A percentile compares a stretch with the other conserved stretches of the same genome.
phyloP scores from a whole-genome alignment of 192 early-diverging fungal genomes.

The Lunasporangiospora selenospora region DNA sequence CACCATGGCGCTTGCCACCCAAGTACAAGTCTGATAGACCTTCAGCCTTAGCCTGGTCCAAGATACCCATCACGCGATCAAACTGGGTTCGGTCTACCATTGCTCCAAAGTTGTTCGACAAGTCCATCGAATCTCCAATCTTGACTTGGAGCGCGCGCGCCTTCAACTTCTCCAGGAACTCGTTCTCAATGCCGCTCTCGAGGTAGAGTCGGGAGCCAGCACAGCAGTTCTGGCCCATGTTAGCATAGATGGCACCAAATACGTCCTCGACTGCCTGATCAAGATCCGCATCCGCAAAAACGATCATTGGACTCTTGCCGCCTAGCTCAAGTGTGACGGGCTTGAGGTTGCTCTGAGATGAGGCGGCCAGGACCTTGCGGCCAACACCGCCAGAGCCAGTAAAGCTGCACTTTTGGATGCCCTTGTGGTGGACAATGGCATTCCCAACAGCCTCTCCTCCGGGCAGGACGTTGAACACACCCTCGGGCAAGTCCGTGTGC shows the following conservation, averaged over 20 bases:
- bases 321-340: slow-evolving; percentile 86
- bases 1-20: slow-evolving; percentile 67
- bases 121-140: slow-evolving; percentile 75
- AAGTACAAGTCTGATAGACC: slow-evolving; percentile 56
- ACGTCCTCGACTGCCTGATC: slow-evolving; percentile 73
- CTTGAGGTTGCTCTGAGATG: slow-evolving; percentile 73
- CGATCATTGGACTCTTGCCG: slow-evolving; percentile 86
- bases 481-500: slow-evolving; percentile 77
- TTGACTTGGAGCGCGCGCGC: slow-evolving; percentile 52
- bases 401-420: slow-evolving; percentile 76
- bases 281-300: slow-evolving; percentile 82
- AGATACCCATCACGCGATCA: slow-evolving; percentile 64
- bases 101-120: slow-evolving; percentile 71
- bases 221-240: slow-evolving; percentile 87
- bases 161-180: slow-evolving; percentile 73
- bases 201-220: slow-evolving; percentile 83
- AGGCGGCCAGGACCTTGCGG: slow-evolving; percentile 60
- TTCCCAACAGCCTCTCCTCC: slow-evolving; percentile 76
- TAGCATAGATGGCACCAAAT: slow-evolving; percentile 74
- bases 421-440: slow-evolving; percentile 71
- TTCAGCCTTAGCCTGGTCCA: slow-evolving; percentile 66
- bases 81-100: slow-evolving; percentile 72
- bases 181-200: slow-evolving; percentile 68
- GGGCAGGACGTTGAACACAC: slow-evolving; percentile 88
- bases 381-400: slow-evolving; percentile 79